phyloP scores from a whole-genome alignment of 2,329 filamentous ascomycete genomes.

The Pseudophaeomoniella oleicola region DNA sequence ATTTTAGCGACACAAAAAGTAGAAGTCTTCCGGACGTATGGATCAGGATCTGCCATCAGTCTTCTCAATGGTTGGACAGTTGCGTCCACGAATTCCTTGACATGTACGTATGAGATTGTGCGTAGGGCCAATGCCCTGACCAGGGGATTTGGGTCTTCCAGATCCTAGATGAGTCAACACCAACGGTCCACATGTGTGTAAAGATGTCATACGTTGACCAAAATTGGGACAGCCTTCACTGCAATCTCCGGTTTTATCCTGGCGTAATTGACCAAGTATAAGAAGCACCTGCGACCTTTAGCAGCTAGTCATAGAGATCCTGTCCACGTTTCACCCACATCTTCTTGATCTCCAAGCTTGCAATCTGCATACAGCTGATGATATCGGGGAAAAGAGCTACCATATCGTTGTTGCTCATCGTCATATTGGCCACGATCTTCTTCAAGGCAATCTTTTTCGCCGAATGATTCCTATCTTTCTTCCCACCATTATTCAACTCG shows the following conservation, averaged over 20 bases:
- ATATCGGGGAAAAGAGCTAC: constrained; percentile 91
- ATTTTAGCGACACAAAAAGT: constrained; percentile 94
- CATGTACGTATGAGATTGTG: constrained; percentile 95
- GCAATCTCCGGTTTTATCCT: constrained; percentile 88
- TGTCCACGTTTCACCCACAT: constrained; percentile 46
- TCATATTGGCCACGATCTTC: constrained; percentile 99
- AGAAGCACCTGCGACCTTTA: constrained; percentile 60
- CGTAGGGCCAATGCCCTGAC: constrained; percentile 83
- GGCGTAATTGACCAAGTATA: constrained; percentile 95
- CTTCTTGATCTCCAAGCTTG: constrained; percentile 96
- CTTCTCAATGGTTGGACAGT: constrained; percentile 73
- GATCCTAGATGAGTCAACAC: constrained; percentile 45
- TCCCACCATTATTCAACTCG: constrained; percentile 83
- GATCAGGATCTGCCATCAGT: constrained; percentile 72
- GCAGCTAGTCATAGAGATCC: not conserved
- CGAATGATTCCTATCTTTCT: constrained; percentile 94
- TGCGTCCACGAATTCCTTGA: constrained; percentile 86
- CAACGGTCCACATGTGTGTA: not conserved
- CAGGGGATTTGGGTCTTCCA: constrained; percentile 83
- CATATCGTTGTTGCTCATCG: constrained; percentile 99
- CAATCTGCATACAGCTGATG: constrained; percentile 87
- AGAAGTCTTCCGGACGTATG: constrained; percentile 94
- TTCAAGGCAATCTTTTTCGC: constrained; percentile 96
- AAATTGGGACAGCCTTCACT: constrained; percentile 75
- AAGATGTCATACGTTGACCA: constrained; percentile 51